Conservation (phyloP, 1,284 basidiomycete species). For the Irpex rosettiformis region DNA sequence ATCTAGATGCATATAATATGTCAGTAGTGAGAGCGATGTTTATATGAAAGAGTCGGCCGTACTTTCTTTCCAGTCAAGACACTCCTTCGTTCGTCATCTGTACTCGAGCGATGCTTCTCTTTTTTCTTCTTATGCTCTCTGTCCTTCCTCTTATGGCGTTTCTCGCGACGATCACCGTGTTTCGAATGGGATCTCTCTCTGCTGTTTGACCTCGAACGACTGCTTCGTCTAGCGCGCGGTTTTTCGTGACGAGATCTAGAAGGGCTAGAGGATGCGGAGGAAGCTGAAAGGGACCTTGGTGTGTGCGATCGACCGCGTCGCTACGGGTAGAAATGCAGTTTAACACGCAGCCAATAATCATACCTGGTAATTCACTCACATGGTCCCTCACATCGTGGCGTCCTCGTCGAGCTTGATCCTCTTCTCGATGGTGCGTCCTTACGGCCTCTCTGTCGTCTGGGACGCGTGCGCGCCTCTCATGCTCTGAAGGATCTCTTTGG, state of each 20-base stretch:
- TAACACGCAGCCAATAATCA: background rate
- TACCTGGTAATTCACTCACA: background rate
- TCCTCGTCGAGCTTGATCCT: background rate
- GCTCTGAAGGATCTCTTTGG: background rate
- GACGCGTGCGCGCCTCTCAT: background rate
- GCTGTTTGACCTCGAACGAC: slow-evolving; percentile 2
- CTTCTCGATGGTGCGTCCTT: background rate
- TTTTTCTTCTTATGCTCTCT: slow-evolving; percentile 26
- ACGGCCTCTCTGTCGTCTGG: background rate
- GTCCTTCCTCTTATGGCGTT: slow-evolving; percentile 9
- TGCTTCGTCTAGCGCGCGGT: background rate
- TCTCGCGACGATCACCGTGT: slow-evolving; percentile 2
- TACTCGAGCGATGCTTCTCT: slow-evolving; percentile 22
- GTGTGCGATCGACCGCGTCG: background rate
- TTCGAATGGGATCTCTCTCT: slow-evolving; percentile 5
- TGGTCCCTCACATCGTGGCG: background rate
- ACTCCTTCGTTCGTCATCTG: slow-evolving; percentile 39
- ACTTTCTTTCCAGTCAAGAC: slow-evolving; percentile 56
- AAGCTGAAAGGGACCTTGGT: background rate
- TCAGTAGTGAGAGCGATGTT: background rate
- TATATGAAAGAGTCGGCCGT: slow-evolving; percentile 1
- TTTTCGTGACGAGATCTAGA: background rate
- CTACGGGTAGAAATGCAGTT: background rate
- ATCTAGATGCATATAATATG: slow-evolving; percentile 46
- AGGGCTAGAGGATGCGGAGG: background rate